Conservation (phyloP, 176 grass and related monocot genomes). For the Carex myosuroides region DNA sequence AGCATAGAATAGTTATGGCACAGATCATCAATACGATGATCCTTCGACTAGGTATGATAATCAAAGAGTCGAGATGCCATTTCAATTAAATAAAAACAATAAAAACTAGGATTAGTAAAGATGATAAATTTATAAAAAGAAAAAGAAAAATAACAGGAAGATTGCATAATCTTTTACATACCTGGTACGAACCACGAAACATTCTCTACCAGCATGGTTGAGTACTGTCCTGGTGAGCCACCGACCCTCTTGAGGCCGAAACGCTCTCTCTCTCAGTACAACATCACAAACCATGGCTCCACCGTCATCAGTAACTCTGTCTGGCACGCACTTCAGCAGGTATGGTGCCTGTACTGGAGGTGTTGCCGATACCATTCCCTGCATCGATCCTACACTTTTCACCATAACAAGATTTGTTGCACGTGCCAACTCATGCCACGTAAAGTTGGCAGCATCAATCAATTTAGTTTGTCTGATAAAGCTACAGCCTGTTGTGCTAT, state of each 20-base stretch:
- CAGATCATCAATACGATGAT: background rate
- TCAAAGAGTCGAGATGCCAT: background rate
- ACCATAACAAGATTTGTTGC: constrained; percentile 38
- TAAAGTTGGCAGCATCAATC: constrained; percentile 46
- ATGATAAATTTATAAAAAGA: background rate
- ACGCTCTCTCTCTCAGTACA: constrained; percentile 63
- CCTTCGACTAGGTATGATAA: background rate
- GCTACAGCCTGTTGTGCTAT: constrained; percentile 19
- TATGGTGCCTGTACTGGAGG: constrained; percentile 81
- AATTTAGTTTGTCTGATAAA: constrained; percentile 70
- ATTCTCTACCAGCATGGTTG: constrained; percentile 74
- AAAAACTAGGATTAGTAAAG: background rate
- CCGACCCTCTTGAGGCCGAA: constrained; percentile 77
- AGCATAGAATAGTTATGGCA: background rate
- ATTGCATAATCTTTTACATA: constrained; percentile 31
- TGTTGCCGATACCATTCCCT: constrained; percentile 61
- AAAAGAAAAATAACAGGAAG: constrained; percentile 16
- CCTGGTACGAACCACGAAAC: constrained; percentile 78
- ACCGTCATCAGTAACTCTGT: constrained; percentile 81
- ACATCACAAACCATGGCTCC: constrained; percentile 97
- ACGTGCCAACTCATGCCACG: constrained; percentile 70
- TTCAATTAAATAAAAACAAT: background rate
- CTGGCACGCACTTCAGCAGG: constrained; percentile 81
- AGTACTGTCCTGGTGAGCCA: constrained; percentile 85
- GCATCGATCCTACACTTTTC: constrained; percentile 37